Evolutionary conservation across 768 basidiomycete species (phyloP).

Genomic region (Leccinellum albellum): DNA sequence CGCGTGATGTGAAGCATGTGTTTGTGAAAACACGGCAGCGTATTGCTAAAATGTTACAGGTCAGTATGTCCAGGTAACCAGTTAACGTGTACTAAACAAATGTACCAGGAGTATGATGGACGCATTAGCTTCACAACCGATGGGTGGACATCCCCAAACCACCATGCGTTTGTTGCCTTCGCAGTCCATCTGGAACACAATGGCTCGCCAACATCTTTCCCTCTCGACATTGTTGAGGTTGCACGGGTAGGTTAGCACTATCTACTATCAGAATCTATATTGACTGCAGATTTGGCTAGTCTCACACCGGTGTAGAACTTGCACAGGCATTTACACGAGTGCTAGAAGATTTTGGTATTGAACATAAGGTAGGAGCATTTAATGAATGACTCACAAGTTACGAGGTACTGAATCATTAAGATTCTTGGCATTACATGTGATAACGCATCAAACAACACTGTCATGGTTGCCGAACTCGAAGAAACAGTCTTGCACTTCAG

Average conservation of each 20-base stretch:
- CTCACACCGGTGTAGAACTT: background rate
- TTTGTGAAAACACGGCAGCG: background rate
- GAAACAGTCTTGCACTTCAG: background rate
- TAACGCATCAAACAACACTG: background rate
- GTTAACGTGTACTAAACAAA: background rate
- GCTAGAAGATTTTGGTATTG: background rate
- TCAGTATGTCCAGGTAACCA: background rate
- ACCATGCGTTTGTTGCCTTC: background rate
- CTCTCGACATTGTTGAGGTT: background rate
- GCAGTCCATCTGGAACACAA: background rate
- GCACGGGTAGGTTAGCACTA: background rate
- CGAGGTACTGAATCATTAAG: background rate
- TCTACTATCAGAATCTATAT: background rate
- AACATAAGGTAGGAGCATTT: background rate
- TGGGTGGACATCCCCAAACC: background rate
- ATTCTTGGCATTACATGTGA: background rate
- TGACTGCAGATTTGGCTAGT: background rate
- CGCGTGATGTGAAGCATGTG: background rate
- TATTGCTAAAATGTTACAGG: background rate
- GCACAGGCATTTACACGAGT: background rate
- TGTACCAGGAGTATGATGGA: background rate
- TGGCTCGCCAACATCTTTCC: background rate
- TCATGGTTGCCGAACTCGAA: background rate
- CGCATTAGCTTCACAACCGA: background rate
- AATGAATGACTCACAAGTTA: background rate